Evolutionary conservation across 2,329 filamentous ascomycete species (phyloP).

Genomic region (Sclerotinia minor): DNA sequence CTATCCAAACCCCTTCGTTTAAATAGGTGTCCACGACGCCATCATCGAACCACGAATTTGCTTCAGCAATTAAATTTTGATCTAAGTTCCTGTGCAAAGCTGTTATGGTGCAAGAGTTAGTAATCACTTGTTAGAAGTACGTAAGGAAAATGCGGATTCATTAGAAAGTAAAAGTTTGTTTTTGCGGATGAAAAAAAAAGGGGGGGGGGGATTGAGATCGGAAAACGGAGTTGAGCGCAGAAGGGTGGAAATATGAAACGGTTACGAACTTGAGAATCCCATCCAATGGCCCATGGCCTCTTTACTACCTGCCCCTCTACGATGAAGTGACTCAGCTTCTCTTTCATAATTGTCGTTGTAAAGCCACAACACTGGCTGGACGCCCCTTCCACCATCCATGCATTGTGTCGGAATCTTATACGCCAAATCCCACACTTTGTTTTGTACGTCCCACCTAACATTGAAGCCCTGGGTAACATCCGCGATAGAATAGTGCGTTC

Average conservation of each 20-base stretch:
- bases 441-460: neutral
- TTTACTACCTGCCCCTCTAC: accelerated
- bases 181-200: neutral
- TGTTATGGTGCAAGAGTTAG: neutral
- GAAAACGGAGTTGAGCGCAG: neutral
- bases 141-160: neutral
- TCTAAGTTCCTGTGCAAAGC: neutral
- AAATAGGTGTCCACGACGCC: neutral
- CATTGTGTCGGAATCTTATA: neutral
- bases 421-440: neutral
- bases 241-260: neutral
- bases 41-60: neutral
- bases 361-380: neutral
- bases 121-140: neutral
- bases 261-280: conserved; percentile 10
- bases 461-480: neutral
- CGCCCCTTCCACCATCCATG: neutral
- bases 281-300: neutral
- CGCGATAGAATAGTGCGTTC: neutral
- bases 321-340: neutral
- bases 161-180: neutral
- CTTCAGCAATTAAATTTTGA: neutral
- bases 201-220: neutral
- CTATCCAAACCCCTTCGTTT: neutral
- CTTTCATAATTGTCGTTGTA: neutral